These are phyloP conservation scores for Nakazawaea ishiwadae DNA, from an alignment of 805 yeast genomes.

Conservation along the genomic window DNA sequence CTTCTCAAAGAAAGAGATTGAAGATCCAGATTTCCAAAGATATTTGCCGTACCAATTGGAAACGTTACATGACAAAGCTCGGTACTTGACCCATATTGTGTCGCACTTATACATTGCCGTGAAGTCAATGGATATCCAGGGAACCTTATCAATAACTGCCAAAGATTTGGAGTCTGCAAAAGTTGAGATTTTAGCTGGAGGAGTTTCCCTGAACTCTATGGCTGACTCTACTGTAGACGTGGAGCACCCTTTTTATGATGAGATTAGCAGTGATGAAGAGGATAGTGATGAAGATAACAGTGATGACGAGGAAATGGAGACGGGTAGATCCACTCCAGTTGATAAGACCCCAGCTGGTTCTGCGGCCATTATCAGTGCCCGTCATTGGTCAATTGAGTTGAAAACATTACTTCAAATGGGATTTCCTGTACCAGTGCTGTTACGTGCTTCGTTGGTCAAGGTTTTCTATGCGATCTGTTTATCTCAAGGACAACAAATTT, in stretches of 20 bases:
- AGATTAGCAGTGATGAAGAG: slow-evolving; percentile 31
- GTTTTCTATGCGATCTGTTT: slow-evolving; percentile 71
- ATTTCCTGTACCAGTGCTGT: slow-evolving; percentile 66
- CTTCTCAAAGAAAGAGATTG: slow-evolving; percentile 19
- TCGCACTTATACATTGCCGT: slow-evolving; percentile 76
- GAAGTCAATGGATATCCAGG: slow-evolving; percentile 68
- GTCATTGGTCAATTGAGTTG: slow-evolving; percentile 86
- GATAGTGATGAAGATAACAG: slow-evolving; percentile 33
- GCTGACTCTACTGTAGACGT: slow-evolving; percentile 22
- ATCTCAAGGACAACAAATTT: slow-evolving; percentile 65
- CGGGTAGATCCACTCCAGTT: slow-evolving; percentile 39
- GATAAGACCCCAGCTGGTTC: slow-evolving; percentile 61
- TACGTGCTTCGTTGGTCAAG: slow-evolving; percentile 56
- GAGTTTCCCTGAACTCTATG: slow-evolving; percentile 35
- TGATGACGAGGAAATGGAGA: slow-evolving; percentile 32
- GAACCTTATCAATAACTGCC: slow-evolving; percentile 61
- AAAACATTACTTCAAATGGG: slow-evolving; percentile 74
- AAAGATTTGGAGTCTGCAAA: slow-evolving; percentile 53
- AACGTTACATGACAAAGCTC: slow-evolving; percentile 59
- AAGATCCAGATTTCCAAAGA: slow-evolving; percentile 20
- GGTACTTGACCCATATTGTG: slow-evolving; percentile 74
- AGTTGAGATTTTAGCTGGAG: slow-evolving; percentile 28
- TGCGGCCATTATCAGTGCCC: slow-evolving; percentile 68
- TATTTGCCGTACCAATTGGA: slow-evolving; percentile 73
- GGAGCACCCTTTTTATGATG: slow-evolving; percentile 18